A percentile compares a stretch with the other conserved stretches of the same genome.
Evolutionary conservation across 306 rosid species (phyloP).

Genomic region (apple (Malus domestica)): ASM211411v1 NC_041790.1:14235001-14235500

Average conservation of each 20-base stretch:
- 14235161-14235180: conserved; percentile 27
- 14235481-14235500: neutral
- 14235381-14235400: neutral
- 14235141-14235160: conserved; percentile 21
- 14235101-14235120: conserved; percentile 12
- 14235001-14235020: conserved; percentile 19
- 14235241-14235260: conserved; percentile 30
- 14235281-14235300: conserved; percentile 12
- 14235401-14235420: neutral
- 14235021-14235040: conserved; percentile 21
- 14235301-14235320: conserved; percentile 35
- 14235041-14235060: conserved; percentile 24
- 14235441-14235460: neutral
- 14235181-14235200: conserved; percentile 26
- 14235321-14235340: conserved; percentile 11
- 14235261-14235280: conserved; percentile 28
- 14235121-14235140: conserved; percentile 33
- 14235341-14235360: neutral
- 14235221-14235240: conserved; percentile 33
- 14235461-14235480: neutral
- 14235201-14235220: conserved; percentile 19
- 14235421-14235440: neutral
- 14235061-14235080: neutral
- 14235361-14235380: neutral
- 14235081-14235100: conserved; percentile 13